Percentiles rank a stretch among this genome's conserved stretches.
Evolutionary conservation across 2,329 filamentous ascomycete genomes (phyloP).

Genomic region (Penicillium sp.): DNA sequence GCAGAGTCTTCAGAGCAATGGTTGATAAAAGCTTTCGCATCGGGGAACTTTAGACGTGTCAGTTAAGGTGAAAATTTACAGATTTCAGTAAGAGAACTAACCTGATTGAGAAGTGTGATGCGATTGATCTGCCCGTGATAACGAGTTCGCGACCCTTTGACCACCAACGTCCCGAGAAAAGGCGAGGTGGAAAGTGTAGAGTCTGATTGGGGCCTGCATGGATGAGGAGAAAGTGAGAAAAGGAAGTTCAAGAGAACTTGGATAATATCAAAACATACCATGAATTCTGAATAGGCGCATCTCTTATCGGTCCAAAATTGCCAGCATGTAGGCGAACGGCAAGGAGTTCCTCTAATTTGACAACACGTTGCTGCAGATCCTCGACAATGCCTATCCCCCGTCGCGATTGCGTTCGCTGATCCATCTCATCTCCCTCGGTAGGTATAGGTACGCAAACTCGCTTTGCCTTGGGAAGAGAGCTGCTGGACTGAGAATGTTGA

Average conservation of each 20-base stretch:
- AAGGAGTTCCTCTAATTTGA: conserved; percentile 27
- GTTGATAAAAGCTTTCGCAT: conserved; percentile 32
- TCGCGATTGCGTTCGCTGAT: background rate
- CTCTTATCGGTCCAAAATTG: background rate
- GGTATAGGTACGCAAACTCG: conserved; percentile 11
- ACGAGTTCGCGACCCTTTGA: conserved; percentile 32
- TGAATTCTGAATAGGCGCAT: conserved; percentile 7
- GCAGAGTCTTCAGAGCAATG: conserved; percentile 26
- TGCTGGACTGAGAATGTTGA: conserved; percentile 8
- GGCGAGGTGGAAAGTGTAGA: conserved; percentile 13
- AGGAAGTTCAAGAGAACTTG: background rate
- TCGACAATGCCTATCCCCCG: conserved; percentile 28
- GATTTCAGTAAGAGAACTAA: background rate
- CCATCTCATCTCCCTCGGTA: background rate
- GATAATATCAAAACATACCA: conserved; percentile 8
- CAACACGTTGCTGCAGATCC: conserved; percentile 32
- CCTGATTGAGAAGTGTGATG: conserved; percentile 28
- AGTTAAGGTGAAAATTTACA: background rate
- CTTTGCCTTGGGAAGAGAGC: conserved; percentile 17
- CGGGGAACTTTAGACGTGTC: conserved; percentile 24
- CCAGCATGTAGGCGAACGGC: conserved; percentile 9
- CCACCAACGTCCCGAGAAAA: conserved; percentile 26
- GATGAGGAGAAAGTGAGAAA: background rate
- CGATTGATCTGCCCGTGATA: conserved; percentile 33
- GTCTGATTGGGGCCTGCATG: conserved; percentile 15